Evolutionary conservation across 441 rosid genomes (phyloP).

Genomic region (Rhodomyrtus psidioides): DNA sequence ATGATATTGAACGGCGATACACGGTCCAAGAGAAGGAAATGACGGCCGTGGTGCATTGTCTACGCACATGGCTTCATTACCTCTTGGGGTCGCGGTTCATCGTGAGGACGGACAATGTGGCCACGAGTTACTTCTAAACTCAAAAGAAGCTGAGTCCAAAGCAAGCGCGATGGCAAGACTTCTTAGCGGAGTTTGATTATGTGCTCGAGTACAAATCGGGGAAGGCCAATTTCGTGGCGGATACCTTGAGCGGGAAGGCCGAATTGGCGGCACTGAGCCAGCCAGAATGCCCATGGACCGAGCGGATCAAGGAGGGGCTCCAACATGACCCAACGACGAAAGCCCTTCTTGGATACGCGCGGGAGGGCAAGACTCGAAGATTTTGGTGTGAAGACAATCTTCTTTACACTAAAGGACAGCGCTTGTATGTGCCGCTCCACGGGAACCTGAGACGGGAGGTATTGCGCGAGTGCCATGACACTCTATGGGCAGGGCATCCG

Average conservation of each 20-base stretch:
- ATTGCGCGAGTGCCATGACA: too few species aligned
- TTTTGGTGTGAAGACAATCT: too few species aligned
- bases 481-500: too few species aligned
- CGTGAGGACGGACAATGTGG: not conserved
- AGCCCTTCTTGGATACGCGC: not conserved
- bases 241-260: too few species aligned
- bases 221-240: not conserved
- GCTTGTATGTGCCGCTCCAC: too few species aligned
- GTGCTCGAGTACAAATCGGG: not conserved
- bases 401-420: too few species aligned
- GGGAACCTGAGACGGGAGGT: too few species aligned
- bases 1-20: too few species aligned
- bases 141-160: not conserved
- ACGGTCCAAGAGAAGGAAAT: not conserved
- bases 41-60: not conserved
- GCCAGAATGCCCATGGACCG: too few species aligned
- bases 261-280: too few species aligned
- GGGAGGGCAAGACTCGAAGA: too few species aligned
- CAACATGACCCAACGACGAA: not conserved
- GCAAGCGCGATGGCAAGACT: not conserved
- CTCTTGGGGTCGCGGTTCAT: not conserved
- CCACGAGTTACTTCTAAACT: not conserved
- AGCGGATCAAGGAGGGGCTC: too few species aligned
- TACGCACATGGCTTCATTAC: not conserved
- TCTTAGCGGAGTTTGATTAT: not conserved